Percentiles rank a stretch among this genome's conserved stretches.
phyloP scores from a whole-genome alignment of 2,329 filamentous ascomycete genomes.

The Diaporthe citrichinensis region DNA sequence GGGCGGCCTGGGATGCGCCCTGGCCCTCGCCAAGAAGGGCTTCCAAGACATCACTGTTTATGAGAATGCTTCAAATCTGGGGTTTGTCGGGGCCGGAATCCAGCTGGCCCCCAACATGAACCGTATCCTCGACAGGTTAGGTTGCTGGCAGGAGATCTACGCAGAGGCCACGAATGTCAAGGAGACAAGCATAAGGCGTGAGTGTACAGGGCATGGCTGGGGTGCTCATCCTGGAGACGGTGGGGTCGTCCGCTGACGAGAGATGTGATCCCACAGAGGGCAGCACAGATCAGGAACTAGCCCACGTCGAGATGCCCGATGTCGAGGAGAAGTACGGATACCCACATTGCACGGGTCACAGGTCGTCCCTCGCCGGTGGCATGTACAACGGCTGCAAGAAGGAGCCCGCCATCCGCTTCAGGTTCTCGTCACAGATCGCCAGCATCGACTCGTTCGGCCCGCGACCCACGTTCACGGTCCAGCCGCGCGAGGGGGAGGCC shows the following conservation, averaged over 20 bases:
- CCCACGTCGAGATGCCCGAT: conserved; percentile 77
- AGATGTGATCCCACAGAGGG: conserved; percentile 65
- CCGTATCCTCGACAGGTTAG: conserved; percentile 79
- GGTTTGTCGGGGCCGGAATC: conserved; percentile 88
- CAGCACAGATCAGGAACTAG: conserved; percentile 76
- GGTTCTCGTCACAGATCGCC: conserved; percentile 72
- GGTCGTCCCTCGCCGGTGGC: conserved; percentile 77
- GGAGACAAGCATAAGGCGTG: conserved; percentile 80
- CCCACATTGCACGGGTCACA: conserved; percentile 85
- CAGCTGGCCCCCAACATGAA: conserved; percentile 88
- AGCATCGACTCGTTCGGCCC: conserved; percentile 72
- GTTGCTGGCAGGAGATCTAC: conserved; percentile 79
- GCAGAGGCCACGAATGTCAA: conserved; percentile 79
- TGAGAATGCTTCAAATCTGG: conserved; percentile 79
- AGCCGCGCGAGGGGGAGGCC: conserved; percentile 68
- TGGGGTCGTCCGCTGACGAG: conserved; percentile 1
- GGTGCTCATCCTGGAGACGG: background rate
- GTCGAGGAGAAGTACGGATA: conserved; percentile 79
- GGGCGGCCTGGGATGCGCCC: conserved; percentile 80
- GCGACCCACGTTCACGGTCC: conserved; percentile 71
- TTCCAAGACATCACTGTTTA: conserved; percentile 82
- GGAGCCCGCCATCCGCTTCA: conserved; percentile 75
- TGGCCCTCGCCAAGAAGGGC: conserved; percentile 82
- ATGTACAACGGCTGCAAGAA: conserved; percentile 79
- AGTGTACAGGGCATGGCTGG: conserved; percentile 43